A percentile compares a stretch with the other conserved stretches of the same genome.
Evolutionary conservation across 176 grass and related monocot genomes (phyloP).

Genomic region (Carex myosuroides): DNA sequence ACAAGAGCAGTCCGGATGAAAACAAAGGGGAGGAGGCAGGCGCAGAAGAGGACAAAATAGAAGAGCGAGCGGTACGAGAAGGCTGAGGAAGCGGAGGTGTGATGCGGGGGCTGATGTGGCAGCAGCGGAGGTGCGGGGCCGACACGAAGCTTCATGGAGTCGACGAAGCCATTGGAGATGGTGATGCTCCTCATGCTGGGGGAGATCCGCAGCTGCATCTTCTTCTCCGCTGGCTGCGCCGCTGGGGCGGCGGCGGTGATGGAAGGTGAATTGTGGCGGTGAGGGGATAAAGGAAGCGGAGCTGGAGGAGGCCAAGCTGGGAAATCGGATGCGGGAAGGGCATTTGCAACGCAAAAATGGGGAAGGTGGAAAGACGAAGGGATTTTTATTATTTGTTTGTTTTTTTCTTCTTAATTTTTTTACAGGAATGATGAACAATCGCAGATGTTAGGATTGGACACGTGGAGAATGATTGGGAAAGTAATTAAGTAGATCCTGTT

Average conservation of each 20-base stretch:
- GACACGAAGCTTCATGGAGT: slow-evolving; percentile 95
- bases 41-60: slow-evolving; percentile 47
- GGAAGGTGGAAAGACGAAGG: not conserved
- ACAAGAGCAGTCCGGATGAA: slow-evolving; percentile 83
- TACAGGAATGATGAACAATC: not conserved
- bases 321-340: not conserved
- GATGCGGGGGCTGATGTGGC: slow-evolving; percentile 38
- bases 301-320: not conserved
- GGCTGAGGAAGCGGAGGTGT: slow-evolving; percentile 39
- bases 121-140: slow-evolving; percentile 57
- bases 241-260: slow-evolving; percentile 29
- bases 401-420: not conserved
- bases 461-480: not conserved
- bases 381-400: not conserved
- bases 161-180: slow-evolving; percentile 94
- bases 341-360: not conserved
- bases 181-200: slow-evolving; percentile 99
- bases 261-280: not conserved
- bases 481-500: not conserved
- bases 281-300: not conserved
- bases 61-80: slow-evolving; percentile 36
- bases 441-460: not conserved
- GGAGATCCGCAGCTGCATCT: slow-evolving; percentile 99
- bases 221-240: slow-evolving; percentile 48
- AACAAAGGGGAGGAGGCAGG: slow-evolving; percentile 66